Conservation (phyloP, 1,284 basidiomycete genomes). For the Ganoderma sinense region DNA sequence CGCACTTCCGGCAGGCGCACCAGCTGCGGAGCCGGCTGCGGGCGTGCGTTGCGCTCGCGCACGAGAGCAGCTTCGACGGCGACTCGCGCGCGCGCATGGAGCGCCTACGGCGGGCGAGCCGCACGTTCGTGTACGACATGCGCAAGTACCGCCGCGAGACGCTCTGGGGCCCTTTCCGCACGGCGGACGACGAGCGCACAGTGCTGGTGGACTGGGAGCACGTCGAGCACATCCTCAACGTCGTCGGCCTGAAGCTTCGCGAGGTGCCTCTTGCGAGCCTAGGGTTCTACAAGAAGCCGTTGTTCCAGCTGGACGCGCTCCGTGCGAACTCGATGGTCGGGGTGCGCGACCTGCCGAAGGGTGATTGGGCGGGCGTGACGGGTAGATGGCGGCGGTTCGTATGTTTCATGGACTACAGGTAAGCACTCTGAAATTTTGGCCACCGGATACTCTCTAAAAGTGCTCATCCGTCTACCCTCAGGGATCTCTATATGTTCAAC, state of each 20-base stretch:
- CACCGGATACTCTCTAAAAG: neutral
- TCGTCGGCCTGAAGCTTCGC: constrained; percentile 64
- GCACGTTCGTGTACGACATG: constrained; percentile 69
- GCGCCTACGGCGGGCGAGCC: constrained; percentile 51
- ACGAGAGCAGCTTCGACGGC: constrained; percentile 38
- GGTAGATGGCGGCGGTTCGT: constrained; percentile 75
- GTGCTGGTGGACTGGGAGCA: constrained; percentile 65
- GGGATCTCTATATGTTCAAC: constrained; percentile 55
- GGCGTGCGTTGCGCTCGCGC: constrained; percentile 52
- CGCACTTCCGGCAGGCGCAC: constrained; percentile 4
- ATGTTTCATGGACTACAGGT: constrained; percentile 81
- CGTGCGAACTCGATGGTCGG: constrained; percentile 61
- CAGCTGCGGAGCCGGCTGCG: constrained; percentile 42
- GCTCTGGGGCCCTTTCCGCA: constrained; percentile 63
- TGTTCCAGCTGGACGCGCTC: constrained; percentile 55
- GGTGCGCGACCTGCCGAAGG: constrained; percentile 36
- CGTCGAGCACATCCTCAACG: constrained; percentile 62
- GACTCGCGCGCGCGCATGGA: constrained; percentile 39
- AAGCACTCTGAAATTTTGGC: constrained; percentile 23
- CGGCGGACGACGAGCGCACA: constrained; percentile 15
- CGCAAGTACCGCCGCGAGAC: constrained; percentile 59
- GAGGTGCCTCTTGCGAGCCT: constrained; percentile 51
- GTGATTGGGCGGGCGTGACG: constrained; percentile 76
- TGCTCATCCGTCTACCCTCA: neutral
- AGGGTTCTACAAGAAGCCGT: constrained; percentile 49